phyloP scores from a whole-genome alignment of 192 early-diverging fungal species.

The Allomyces macrogynus region DNA sequence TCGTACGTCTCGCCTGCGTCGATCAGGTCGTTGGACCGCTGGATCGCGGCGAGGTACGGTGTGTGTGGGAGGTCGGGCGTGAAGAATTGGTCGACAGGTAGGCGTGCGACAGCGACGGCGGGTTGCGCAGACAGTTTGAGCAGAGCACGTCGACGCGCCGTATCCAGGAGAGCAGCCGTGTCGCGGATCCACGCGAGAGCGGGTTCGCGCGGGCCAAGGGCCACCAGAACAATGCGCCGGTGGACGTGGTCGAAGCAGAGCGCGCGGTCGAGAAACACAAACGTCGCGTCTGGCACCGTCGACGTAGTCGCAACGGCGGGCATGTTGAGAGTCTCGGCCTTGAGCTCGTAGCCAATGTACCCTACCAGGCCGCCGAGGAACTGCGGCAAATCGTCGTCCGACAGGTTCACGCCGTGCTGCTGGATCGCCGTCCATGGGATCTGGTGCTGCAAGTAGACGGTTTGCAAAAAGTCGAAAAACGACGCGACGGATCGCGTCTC shows the following conservation, averaged over 20 bases:
- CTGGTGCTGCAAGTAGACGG: too few relatives aligned
- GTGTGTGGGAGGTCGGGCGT: slow-evolving; percentile 17
- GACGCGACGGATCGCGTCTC: too few relatives aligned
- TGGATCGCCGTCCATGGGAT: not conserved
- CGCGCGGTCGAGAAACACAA: slow-evolving; percentile 54
- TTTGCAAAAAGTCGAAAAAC: too few relatives aligned
- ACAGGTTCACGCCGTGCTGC: not conserved
- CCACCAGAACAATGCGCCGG: slow-evolving; percentile 14
- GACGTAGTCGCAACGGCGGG: not conserved
- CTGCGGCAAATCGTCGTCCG: not conserved
- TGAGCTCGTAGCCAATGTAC: slow-evolving; percentile 90
- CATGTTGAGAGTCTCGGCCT: slow-evolving; percentile 42
- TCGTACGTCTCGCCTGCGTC: slow-evolving; percentile 80
- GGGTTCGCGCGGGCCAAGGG: slow-evolving; percentile 9
- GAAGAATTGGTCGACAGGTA: slow-evolving; percentile 3
- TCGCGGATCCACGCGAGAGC: slow-evolving; percentile 6
- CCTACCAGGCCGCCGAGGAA: slow-evolving; percentile 78
- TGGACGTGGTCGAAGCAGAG: slow-evolving; percentile 48
- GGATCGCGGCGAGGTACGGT: slow-evolving; percentile 35
- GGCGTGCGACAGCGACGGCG: too few relatives aligned
- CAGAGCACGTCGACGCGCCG: not conserved
- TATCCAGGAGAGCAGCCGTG: slow-evolving; percentile 6
- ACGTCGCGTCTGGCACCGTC: slow-evolving; percentile 45
- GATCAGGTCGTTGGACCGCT: slow-evolving; percentile 37
- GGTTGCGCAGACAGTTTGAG: too few relatives aligned